Evolutionary conservation across 305 asterid species (phyloP).

Genomic region (Rubia occidens): DNA sequence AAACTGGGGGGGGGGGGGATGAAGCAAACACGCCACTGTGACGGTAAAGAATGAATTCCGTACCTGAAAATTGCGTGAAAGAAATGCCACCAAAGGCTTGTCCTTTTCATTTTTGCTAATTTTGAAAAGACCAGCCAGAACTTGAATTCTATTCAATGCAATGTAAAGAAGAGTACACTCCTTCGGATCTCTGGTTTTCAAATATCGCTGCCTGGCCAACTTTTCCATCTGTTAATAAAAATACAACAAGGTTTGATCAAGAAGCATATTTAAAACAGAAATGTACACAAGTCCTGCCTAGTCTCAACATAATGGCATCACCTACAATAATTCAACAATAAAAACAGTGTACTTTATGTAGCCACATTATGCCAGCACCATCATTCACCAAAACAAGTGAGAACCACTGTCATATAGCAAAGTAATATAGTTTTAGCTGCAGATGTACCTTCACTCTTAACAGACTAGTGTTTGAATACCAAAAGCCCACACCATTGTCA

Average conservation of each 20-base stretch:
- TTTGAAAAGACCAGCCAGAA: constrained; percentile 90
- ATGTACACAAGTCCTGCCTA: neutral
- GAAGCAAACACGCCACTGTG: constrained; percentile 8
- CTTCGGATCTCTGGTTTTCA: constrained; percentile 88
- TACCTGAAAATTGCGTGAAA: constrained; percentile 95
- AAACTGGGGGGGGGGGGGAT: neutral
- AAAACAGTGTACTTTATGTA: neutral
- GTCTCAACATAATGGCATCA: neutral
- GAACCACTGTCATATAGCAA: constrained; percentile 7
- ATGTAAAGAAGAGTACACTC: constrained; percentile 88
- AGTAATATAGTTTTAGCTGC: constrained; percentile 21
- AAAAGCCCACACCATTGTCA: constrained; percentile 79
- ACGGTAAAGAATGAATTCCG: neutral
- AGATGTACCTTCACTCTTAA: constrained; percentile 72
- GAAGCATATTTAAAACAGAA: neutral
- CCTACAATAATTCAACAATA: neutral
- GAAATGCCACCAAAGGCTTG: constrained; percentile 78
- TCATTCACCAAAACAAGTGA: constrained; percentile 3
- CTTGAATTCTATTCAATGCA: constrained; percentile 88
- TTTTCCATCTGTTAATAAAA: constrained; percentile 70
- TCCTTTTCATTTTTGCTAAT: constrained; percentile 95
- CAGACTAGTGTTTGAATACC: constrained; percentile 66
- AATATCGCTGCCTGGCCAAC: constrained; percentile 76
- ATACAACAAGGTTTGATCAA: constrained; percentile 21
- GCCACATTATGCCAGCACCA: constrained; percentile 4